Conservation (phyloP, 768 basidiomycete genomes). For the Chiua virens region DNA sequence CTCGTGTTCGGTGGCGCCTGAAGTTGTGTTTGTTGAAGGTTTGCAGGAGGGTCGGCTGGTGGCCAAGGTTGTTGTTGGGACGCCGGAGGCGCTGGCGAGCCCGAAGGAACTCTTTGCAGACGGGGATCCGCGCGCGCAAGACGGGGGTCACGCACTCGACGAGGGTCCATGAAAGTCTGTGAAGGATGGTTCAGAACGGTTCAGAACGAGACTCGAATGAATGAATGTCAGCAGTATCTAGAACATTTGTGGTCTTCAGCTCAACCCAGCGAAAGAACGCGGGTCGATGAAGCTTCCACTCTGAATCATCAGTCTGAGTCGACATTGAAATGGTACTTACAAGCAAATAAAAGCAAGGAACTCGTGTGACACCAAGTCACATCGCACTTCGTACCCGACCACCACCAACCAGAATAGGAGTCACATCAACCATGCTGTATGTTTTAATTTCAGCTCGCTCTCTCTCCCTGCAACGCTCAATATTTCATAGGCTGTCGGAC, state of each 20-base stretch:
- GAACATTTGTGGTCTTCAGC: constrained; percentile 79
- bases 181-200: constrained; percentile 13
- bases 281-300: constrained; percentile 89
- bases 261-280: constrained; percentile 55
- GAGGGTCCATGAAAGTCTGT: constrained; percentile 63
- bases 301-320: constrained; percentile 71
- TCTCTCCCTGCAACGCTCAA: background rate
- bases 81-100: constrained; percentile 34
- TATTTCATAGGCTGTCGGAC: background rate
- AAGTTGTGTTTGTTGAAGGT: constrained; percentile 18
- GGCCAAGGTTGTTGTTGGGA: constrained; percentile 28
- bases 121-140: constrained; percentile 71
- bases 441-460: background rate
- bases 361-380: constrained; percentile 20
- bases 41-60: constrained; percentile 9
- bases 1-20: constrained; percentile 11
- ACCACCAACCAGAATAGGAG: background rate
- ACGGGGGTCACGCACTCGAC: constrained; percentile 79
- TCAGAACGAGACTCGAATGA: constrained; percentile 15
- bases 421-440: constrained; percentile 4
- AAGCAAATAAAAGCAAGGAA: background rate
- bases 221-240: constrained; percentile 86
- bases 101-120: constrained; percentile 48
- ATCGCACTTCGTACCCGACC: background rate
- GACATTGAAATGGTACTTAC: constrained; percentile 21